Base-by-base conservation (phyloP, 768 basidiomycete genomes). In the Panaeolus papilionaceus region DNA sequence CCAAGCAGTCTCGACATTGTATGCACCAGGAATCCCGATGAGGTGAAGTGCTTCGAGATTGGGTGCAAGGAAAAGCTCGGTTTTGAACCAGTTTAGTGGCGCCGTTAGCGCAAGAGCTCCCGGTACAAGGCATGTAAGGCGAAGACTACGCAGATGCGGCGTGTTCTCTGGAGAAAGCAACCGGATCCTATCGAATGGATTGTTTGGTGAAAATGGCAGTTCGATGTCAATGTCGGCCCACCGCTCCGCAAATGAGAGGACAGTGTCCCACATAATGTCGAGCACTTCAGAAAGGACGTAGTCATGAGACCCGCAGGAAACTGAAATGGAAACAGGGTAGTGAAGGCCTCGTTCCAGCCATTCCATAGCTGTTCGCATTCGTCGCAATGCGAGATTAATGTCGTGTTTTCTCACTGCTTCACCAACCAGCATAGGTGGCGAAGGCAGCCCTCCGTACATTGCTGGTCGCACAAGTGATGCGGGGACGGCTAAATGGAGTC, bases 171-270 rank as follows among this genome's bases (percentile, higher is more conserved):
- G 54, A 4, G 11, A 58, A 58, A 58, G 28, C 3, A 3, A 11
- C 16, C 33, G 26, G 14, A 58, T 33, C 28, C 54, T 28, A 14
- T 58, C n/a, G 16, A 58, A 58, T 33, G 54, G 9, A 10, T 4
- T 58, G 14, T 58, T 11, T 14, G 54, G 33, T 16, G 54, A 37
- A 26, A 58, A 28, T 4, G 54, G 54, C 14, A 58, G 54, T 12
- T 58, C 28, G 16, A 58, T 58, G 14, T 58, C 54, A 33, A 58
- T 16, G 28, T 58, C 54, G 54, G 54, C 54, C 54, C 54, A 58
- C 16, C 28, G 26, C 54, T 37, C 54, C 54, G 54, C 33, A 33
- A 58, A 58, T 3, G 11, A 4, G 14, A 58, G 54, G 54, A 58
- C 33, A 16, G 54, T 33, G 28, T 58, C 54, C 54, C 54, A 58